Percentiles rank a stretch among this genome's conserved stretches.
These are phyloP conservation scores for Pythium aquatile DNA, from an alignment of 352 stramenopile genomes.

Conservation along the genomic window DNA sequence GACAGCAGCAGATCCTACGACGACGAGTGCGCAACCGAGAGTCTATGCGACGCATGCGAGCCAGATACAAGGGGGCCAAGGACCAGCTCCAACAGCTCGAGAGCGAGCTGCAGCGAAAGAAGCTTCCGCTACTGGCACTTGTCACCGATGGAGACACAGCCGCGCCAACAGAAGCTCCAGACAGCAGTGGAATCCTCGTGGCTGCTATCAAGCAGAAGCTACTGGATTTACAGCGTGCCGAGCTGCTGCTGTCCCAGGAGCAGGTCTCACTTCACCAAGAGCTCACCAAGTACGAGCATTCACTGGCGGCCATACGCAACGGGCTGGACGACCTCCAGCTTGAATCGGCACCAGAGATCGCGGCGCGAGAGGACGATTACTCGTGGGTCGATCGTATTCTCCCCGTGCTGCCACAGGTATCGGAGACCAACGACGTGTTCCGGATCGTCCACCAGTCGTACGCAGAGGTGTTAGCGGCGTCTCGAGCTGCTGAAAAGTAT, in stretches of 20 bases:
- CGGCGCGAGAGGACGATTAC: slow-evolving; percentile 16
- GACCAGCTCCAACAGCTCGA: slow-evolving; percentile 21
- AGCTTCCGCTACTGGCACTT: slow-evolving; percentile 1
- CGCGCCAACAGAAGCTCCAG: not conserved
- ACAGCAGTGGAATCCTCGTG: not conserved
- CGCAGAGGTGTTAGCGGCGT: slow-evolving; percentile 11
- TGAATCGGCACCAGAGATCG: not conserved
- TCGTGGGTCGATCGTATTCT: slow-evolving; percentile 20
- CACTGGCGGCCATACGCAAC: not conserved
- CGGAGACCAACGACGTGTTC: slow-evolving; percentile 19
- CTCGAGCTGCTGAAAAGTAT: slow-evolving; percentile 6
- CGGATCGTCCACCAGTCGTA: slow-evolving; percentile 17
- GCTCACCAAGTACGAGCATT: not conserved
- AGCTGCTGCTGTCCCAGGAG: slow-evolving; percentile 15
- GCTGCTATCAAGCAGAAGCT: slow-evolving; percentile 8
- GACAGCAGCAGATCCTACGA: slow-evolving; percentile 18
- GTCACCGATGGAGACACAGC: not conserved
- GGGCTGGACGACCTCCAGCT: slow-evolving; percentile 16
- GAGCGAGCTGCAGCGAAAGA: not conserved
- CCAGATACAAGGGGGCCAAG: slow-evolving; percentile 27
- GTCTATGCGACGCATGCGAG: slow-evolving; percentile 34
- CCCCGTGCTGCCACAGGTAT: slow-evolving; percentile 18
- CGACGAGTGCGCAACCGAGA: slow-evolving; percentile 32
- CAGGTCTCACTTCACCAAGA: not conserved
- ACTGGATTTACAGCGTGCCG: slow-evolving; percentile 5